Evolutionary conservation across 805 yeast species (phyloP).

Genomic region (Saccharomycopsis olivae): DNA sequence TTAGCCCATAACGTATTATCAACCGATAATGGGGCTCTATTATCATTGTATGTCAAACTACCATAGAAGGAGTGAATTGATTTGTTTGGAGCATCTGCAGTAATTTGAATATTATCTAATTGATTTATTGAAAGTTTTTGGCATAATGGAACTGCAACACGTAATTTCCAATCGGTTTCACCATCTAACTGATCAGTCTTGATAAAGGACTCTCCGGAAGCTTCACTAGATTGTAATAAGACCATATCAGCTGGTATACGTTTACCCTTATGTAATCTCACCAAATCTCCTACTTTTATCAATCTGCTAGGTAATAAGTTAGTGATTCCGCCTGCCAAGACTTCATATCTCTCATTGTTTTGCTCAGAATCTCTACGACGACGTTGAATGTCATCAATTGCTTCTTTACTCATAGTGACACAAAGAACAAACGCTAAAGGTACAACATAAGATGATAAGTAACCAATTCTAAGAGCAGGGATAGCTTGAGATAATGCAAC

Average conservation of each 20-base stretch:
- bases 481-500: constrained; percentile 92
- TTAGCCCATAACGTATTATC: constrained; percentile 98
- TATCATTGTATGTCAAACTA: constrained; percentile 47
- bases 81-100: constrained; percentile 74
- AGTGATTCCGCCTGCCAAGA: constrained; percentile 34
- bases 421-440: constrained; percentile 88
- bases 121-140: constrained; percentile 48
- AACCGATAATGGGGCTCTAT: constrained; percentile 56
- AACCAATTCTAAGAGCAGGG: constrained; percentile 87
- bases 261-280: constrained; percentile 65
- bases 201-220: constrained; percentile 79
- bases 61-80: constrained; percentile 78
- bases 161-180: constrained; percentile 96
- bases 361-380: constrained; percentile 85
- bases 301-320: constrained; percentile 36
- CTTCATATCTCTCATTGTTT: constrained; percentile 73
- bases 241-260: constrained; percentile 93
- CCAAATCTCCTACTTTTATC: constrained; percentile 79
- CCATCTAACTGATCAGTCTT: constrained; percentile 98
- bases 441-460: constrained; percentile 82
- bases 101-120: constrained; percentile 44
- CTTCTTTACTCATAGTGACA: constrained; percentile 94
- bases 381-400: constrained; percentile 85
- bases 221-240: constrained; percentile 71
- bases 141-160: constrained; percentile 67